Evolutionary conservation across 2,329 filamentous ascomycete species (phyloP).

Genomic region (Epichloe glyceriae): DNA sequence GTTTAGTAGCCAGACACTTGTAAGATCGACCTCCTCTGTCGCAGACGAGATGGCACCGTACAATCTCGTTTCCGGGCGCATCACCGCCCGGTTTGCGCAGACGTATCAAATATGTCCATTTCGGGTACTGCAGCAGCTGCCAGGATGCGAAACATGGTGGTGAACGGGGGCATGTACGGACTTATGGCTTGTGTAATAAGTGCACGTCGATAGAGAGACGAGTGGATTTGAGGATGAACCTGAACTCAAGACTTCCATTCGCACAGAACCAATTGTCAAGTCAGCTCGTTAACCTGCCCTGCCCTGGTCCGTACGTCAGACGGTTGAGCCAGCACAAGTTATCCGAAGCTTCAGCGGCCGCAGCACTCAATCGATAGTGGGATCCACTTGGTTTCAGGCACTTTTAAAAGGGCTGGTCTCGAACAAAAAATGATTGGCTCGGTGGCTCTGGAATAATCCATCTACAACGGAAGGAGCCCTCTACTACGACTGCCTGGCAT

Average conservation of each 20-base stretch:
- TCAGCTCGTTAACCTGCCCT: no score
- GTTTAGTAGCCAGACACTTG: conserved; percentile 30
- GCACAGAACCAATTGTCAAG: no score
- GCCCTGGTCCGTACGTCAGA: no score
- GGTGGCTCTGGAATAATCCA: no score
- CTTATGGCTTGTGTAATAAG: conserved; percentile 2
- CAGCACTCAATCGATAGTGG: no score
- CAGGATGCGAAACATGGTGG: conserved; percentile 30
- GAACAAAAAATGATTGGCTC: no score
- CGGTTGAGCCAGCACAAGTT: no score
- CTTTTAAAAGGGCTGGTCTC: no score
- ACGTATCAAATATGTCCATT: conserved; percentile 24
- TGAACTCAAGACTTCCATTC: no score
- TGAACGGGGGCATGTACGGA: neutral
- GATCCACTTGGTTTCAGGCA: no score
- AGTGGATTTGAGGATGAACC: conserved; percentile 10
- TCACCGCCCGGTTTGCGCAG: conserved; percentile 27
- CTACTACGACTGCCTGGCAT: neutral
- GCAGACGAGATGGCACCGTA: conserved; percentile 32
- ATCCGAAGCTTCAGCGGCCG: no score
- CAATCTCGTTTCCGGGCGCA: conserved; percentile 28
- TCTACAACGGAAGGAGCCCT: neutral
- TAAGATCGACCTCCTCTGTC: conserved; percentile 31
- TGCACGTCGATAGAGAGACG: conserved; percentile 13
- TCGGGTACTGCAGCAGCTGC: conserved; percentile 25